Evolutionary conservation across 306 rosid genomes (phyloP), one percentile per base, ranked within the genome.

Genomic region (Dalbergia cultrata): DNA sequence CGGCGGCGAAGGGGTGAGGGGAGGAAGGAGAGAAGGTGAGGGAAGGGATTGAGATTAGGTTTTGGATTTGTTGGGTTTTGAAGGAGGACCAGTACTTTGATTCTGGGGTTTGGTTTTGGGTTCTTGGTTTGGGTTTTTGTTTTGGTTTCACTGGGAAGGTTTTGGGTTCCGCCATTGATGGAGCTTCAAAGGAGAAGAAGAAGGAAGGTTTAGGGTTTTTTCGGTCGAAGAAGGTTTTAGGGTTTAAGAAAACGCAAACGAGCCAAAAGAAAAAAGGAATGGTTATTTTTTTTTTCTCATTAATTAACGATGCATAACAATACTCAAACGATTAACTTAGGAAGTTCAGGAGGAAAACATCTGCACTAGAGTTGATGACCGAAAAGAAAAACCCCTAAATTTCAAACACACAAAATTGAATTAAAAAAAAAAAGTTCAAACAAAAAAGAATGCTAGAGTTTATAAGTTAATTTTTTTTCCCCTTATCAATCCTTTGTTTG

Each of bases 31-130:
- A 96, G 85, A 90, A 93, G 56, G 94, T 45, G 52, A 91, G 77
- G 76, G 93, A 86, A 71, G 89, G 86, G 10, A 93, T 66, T 13
- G 97, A 86, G 81, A 89, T 79, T 37, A 88, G 92, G 11, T 86
- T 50, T 0, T 94, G 88, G 80, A 93, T 89, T 80, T 95, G 91
- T 13, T 77, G 78, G 50, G 85, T 72, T 63, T 89, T 92, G 89
- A 93, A 92, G 77, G 98, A 95, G 22, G 97, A 92, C 97, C 98
- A 95, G 86, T 90, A 91, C 19, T 87, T 90, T 1, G 98, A 93
- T 81, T 93, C 97, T 0, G 91, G 37, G 12, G 93, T 90, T 85
- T 91, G 81, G 1, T 81, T 83, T n/a, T 79, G 86, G 3, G 86
- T 88, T 78, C 96, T 84, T 4, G 93, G 82, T 73, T 95, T 95